Percentiles rank a stretch among this genome's conserved stretches.
Evolutionary conservation across 176 grass and related monocot species (phyloP).

Genomic region (Triticum dicoccoides): DNA sequence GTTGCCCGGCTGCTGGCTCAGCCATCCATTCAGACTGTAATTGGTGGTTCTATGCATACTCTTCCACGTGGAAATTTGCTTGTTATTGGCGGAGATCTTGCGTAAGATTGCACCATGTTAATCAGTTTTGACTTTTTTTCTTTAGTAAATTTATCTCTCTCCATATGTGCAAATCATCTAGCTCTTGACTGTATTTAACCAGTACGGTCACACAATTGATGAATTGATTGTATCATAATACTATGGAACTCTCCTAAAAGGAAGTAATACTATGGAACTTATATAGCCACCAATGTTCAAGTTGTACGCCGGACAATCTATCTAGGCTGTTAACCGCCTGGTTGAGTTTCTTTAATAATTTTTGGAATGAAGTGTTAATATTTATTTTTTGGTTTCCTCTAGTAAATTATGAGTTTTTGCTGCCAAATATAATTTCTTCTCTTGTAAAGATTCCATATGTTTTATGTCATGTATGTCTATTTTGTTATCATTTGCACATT

Average conservation of each 20-base stretch:
- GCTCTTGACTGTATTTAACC: neutral
- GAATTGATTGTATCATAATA: conserved; percentile 10
- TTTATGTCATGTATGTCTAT: neutral
- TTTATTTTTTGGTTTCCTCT: neutral
- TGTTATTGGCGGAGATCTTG: conserved; percentile 83
- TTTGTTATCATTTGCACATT: neutral
- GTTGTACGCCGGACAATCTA: conserved; percentile 1
- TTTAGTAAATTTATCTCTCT: neutral
- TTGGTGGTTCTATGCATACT: conserved; percentile 60
- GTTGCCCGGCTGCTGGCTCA: conserved; percentile 78
- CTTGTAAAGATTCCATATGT: neutral
- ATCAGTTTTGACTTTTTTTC: conserved; percentile 19
- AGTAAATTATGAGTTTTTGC: neutral
- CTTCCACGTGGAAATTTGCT: conserved; percentile 93
- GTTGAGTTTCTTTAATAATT: conserved; percentile 19
- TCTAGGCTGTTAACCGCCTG: neutral
- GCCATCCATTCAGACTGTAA: conserved; percentile 63
- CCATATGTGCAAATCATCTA: conserved; percentile 18
- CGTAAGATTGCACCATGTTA: conserved; percentile 60
- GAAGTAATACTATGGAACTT: conserved; percentile 9
- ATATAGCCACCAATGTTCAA: neutral
- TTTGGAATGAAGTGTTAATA: neutral
- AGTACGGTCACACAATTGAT: conserved; percentile 5
- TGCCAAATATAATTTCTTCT: neutral
- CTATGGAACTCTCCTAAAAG: conserved; percentile 1